Conservation (phyloP, 1,139 yeast species). For the Suzukiozyma palmioleophila region DNA sequence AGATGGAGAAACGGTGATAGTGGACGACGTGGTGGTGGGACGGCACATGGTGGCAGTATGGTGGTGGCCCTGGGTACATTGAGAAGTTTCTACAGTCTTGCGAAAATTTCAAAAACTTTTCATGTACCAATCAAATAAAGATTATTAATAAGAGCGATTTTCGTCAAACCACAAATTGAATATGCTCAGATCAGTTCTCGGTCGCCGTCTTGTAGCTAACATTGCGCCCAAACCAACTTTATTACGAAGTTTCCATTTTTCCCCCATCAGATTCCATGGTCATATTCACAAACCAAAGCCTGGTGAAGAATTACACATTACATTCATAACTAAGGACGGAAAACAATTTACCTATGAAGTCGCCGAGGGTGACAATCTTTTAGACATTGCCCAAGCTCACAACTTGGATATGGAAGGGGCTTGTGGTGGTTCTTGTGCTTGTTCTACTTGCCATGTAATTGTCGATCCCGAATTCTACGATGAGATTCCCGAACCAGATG, state of each 20-base stretch:
- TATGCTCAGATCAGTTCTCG: conserved; percentile 1
- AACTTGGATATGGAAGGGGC: conserved; percentile 97
- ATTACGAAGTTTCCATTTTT: conserved; percentile 16
- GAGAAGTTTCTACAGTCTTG: too few relatives aligned
- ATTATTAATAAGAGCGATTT: not conserved
- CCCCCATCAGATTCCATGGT: conserved; percentile 51
- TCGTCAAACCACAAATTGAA: not conserved
- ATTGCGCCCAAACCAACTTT: not conserved
- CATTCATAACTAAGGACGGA: conserved; percentile 92
- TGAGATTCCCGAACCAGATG: conserved; percentile 88
- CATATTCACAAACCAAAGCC: conserved; percentile 86
- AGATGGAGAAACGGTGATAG: too few relatives aligned
- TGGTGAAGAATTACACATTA: conserved; percentile 87
- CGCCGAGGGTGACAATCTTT: conserved; percentile 84
- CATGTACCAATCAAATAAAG: not conserved
- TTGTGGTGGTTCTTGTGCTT: conserved; percentile 98
- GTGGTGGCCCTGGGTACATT: too few relatives aligned
- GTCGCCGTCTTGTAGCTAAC: not conserved
- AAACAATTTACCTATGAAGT: conserved; percentile 76
- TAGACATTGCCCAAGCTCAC: conserved; percentile 93
- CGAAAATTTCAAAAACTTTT: not conserved
- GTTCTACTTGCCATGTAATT: conserved; percentile 95
- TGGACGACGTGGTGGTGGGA: not conserved
- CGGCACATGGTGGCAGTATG: too few relatives aligned
- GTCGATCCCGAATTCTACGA: conserved; percentile 95